Conservation (phyloP, 192 early-diverging fungal genomes). For the Coemansia sp. region DNA sequence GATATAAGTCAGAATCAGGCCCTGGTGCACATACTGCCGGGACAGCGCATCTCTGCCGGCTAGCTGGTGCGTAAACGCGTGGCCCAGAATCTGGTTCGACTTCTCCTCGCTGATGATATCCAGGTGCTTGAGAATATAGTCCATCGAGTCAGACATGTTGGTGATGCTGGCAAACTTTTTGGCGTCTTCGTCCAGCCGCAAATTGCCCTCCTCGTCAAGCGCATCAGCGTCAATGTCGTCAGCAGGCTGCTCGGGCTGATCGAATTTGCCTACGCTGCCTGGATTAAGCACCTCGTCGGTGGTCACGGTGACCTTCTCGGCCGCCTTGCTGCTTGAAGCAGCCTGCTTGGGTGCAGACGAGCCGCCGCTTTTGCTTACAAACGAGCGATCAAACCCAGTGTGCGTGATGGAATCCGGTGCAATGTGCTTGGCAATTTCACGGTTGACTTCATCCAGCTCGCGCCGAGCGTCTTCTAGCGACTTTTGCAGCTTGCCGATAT, state of each 20-base stretch:
- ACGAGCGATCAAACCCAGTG: constrained; percentile 64
- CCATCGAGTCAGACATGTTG: constrained; percentile 59
- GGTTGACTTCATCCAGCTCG: constrained; percentile 59
- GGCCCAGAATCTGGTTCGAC: constrained; percentile 80
- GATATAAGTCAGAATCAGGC: constrained; percentile 83
- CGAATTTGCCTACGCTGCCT: constrained; percentile 23
- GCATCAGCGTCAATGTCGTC: constrained; percentile 55
- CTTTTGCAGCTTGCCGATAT: constrained; percentile 43
- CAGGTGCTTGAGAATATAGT: constrained; percentile 69
- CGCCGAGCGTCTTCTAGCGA: constrained; percentile 33
- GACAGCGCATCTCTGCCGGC: constrained; percentile 65
- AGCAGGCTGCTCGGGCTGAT: constrained; percentile 8
- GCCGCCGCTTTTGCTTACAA: constrained; percentile 37
- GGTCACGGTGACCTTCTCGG: constrained; percentile 35
- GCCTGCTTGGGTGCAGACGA: neutral
- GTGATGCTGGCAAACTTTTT: constrained; percentile 60
- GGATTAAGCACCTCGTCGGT: constrained; percentile 69
- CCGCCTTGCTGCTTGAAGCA: too few relatives aligned
- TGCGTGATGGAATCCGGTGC: constrained; percentile 68
- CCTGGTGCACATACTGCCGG: constrained; percentile 75
- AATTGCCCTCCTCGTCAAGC: constrained; percentile 59
- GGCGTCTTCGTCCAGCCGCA: constrained; percentile 55
- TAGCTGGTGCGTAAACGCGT: constrained; percentile 78
- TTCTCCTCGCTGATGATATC: constrained; percentile 66
- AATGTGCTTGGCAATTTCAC: constrained; percentile 65